Percentiles rank a stretch among this genome's conserved stretches.
These are phyloP conservation scores for Blastobotrys apis DNA, from an alignment of 1,139 yeast genomes.

Conservation along the genomic window DNA sequence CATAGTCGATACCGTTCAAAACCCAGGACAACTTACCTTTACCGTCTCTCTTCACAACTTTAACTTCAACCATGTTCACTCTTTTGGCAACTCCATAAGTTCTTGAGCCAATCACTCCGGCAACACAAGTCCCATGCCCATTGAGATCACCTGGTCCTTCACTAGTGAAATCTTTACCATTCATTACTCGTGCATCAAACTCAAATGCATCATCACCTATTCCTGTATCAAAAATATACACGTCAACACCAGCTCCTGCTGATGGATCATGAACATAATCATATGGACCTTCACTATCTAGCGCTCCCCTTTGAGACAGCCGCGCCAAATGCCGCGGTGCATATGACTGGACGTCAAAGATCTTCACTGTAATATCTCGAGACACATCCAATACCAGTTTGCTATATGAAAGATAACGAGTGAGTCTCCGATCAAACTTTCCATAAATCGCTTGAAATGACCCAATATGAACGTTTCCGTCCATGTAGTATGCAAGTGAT, in stretches of 20 bases:
- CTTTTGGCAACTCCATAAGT: constrained; percentile 78
- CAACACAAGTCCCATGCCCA: constrained; percentile 85
- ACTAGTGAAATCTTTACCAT: constrained; percentile 58
- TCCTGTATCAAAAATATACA: constrained; percentile 77
- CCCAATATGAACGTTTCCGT: constrained; percentile 27
- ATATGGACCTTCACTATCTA: constrained; percentile 28
- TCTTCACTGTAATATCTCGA: constrained; percentile 28
- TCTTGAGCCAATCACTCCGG: constrained; percentile 78
- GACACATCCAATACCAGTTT: constrained; percentile 30
- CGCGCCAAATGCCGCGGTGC: constrained; percentile 72
- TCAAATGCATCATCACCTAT: constrained; percentile 52
- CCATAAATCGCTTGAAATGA: constrained; percentile 31
- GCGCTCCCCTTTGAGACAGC: constrained; percentile 47
- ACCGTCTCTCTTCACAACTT: constrained; percentile 62
- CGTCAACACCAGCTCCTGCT: constrained; percentile 55
- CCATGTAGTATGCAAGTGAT: constrained; percentile 22
- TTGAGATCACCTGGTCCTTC: constrained; percentile 60
- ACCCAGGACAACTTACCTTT: constrained; percentile 59
- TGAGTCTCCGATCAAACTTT: constrained; percentile 24
- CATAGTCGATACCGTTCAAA: constrained; percentile 65
- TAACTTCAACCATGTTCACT: constrained; percentile 60
- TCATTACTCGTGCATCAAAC: constrained; percentile 55
- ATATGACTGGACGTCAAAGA: constrained; percentile 40
- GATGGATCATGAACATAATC: constrained; percentile 42
- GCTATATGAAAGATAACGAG: constrained; percentile 25